phyloP scores from a whole-genome alignment of 2,329 filamentous ascomycete species.

The Ascochyta clinopodiicola region DNA sequence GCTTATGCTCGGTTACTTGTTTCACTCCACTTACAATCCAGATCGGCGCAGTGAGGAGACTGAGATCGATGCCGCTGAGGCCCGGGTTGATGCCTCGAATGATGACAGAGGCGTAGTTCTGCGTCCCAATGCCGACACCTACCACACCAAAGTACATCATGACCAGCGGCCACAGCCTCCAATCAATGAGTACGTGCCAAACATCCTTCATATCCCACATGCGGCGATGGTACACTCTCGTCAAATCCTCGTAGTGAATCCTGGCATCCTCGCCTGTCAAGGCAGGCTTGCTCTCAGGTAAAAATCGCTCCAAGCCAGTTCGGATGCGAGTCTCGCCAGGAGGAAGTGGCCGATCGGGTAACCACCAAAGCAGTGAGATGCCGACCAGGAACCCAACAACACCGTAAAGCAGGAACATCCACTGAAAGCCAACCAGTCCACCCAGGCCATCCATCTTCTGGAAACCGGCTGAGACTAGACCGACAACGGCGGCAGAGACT shows the following conservation, averaged over 20 bases:
- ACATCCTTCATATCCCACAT: slow-evolving; percentile 78
- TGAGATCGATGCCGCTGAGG: slow-evolving; percentile 76
- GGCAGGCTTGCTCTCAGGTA: slow-evolving; percentile 74
- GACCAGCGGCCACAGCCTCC: slow-evolving; percentile 84
- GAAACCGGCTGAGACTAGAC: slow-evolving; percentile 87
- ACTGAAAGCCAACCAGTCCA: slow-evolving; percentile 82
- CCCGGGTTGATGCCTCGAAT: slow-evolving; percentile 77
- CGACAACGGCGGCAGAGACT: slow-evolving; percentile 86
- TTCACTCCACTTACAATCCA: slow-evolving; percentile 72
- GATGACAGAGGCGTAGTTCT: slow-evolving; percentile 87
- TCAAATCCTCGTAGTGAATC: slow-evolving; percentile 83
- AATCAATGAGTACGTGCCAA: slow-evolving; percentile 75
- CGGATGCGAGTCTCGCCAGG: slow-evolving; percentile 68
- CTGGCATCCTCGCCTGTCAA: slow-evolving; percentile 77
- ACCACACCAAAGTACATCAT: slow-evolving; percentile 97
- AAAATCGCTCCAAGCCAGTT: slow-evolving; percentile 64
- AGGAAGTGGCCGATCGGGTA: slow-evolving; percentile 79
- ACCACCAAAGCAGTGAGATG: slow-evolving; percentile 82
- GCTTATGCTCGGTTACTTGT: not conserved
- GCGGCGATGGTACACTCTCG: slow-evolving; percentile 76
- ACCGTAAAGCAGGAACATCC: slow-evolving; percentile 93
- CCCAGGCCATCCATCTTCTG: slow-evolving; percentile 84
- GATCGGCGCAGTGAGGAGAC: slow-evolving; percentile 85
- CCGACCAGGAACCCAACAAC: slow-evolving; percentile 76
- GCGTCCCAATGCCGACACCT: slow-evolving; percentile 87